Percentiles rank a stretch among this genome's conserved stretches.
Conservation (phyloP, 805 yeast species). For the Saccharomyces cerevisiae region DNA sequence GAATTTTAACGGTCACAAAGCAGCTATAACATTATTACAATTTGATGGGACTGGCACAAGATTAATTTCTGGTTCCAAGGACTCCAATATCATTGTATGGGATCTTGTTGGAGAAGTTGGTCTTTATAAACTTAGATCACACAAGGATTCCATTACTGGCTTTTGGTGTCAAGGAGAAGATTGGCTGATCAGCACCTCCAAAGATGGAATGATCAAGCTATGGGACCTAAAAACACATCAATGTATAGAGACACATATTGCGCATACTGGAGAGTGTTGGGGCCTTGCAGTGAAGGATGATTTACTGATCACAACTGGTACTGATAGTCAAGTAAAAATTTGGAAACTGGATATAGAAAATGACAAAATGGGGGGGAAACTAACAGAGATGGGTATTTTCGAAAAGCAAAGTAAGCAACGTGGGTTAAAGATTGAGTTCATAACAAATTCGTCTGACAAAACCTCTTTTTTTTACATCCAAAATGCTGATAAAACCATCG, state of each 20-base stretch:
- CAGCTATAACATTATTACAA: slow-evolving; percentile 58
- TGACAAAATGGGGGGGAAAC: slow-evolving; percentile 35
- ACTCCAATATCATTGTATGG: slow-evolving; percentile 83
- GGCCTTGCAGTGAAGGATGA: slow-evolving; percentile 45
- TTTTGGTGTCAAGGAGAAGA: slow-evolving; percentile 54
- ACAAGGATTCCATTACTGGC: slow-evolving; percentile 82
- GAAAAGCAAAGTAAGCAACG: slow-evolving; percentile 73
- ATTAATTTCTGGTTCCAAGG: slow-evolving; percentile 78
- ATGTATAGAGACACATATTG: slow-evolving; percentile 89
- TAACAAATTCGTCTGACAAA: slow-evolving; percentile 16
- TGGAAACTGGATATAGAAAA: slow-evolving; percentile 62
- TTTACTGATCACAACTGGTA: slow-evolving; percentile 62
- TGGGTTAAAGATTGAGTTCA: slow-evolving; percentile 52
- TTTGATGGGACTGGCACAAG: slow-evolving; percentile 83
- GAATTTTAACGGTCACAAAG: slow-evolving; percentile 84
- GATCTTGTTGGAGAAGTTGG: slow-evolving; percentile 92
- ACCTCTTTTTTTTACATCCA: slow-evolving; percentile 51
- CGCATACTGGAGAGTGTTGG: slow-evolving; percentile 94
- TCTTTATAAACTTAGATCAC: slow-evolving; percentile 76
- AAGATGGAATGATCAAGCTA: slow-evolving; percentile 83
- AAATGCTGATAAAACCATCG: slow-evolving; percentile 73
- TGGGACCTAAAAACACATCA: slow-evolving; percentile 91
- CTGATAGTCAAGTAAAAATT: slow-evolving; percentile 71
- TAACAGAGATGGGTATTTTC: slow-evolving; percentile 54
- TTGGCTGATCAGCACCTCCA: slow-evolving; percentile 68